A percentile compares a stretch with the other conserved stretches of the same genome.
Conservation (phyloP, 352 stramenopile genomes). For the Globisporangium iwayamae region DNA sequence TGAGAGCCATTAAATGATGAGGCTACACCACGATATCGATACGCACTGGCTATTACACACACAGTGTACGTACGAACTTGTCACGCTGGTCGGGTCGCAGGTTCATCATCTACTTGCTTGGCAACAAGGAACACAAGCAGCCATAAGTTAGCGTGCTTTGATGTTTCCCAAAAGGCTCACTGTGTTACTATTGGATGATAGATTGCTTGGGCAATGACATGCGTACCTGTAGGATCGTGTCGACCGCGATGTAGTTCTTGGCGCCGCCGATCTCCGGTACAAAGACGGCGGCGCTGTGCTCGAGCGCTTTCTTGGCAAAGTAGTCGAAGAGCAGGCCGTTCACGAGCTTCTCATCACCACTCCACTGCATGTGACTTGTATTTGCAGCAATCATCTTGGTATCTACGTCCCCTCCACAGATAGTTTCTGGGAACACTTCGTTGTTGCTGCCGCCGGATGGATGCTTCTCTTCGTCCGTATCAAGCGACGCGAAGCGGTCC, state of each 20-base stretch:
- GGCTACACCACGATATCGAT: neutral
- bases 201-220: neutral
- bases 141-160: no score
- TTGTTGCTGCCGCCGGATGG: neutral
- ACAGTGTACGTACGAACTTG: constrained; percentile 26
- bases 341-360: constrained; percentile 47
- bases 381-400: neutral
- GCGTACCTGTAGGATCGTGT: constrained; percentile 41
- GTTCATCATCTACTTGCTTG: constrained; percentile 29
- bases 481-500: neutral
- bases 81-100: constrained; percentile 19
- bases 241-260: constrained; percentile 36
- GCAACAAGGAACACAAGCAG: no score
- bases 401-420: no score
- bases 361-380: constrained; percentile 17
- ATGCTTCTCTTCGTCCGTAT: neutral
- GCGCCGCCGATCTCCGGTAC: constrained; percentile 56
- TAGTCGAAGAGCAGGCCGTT: constrained; percentile 62
- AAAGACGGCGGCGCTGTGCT: constrained; percentile 68
- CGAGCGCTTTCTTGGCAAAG: constrained; percentile 36
- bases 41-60: neutral
- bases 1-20: neutral
- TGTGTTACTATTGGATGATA: no score
- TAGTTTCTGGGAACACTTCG: neutral
- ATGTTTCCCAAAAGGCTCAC: no score